phyloP scores from a whole-genome alignment of 2,329 filamentous ascomycete genomes.

The Fusarium torulosum region DNA sequence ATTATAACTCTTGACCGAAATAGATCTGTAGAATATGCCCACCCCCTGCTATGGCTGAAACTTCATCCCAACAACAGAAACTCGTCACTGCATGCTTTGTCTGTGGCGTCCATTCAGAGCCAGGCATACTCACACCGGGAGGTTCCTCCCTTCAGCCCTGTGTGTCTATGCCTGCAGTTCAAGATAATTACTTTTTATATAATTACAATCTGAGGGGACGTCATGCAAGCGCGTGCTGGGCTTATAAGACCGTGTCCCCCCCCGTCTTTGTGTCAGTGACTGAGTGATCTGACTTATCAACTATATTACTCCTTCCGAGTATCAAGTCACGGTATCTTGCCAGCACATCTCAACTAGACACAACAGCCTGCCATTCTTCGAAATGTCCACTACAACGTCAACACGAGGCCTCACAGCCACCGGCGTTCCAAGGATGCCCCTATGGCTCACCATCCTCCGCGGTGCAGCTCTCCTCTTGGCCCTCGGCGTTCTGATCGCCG shows the following conservation, averaged over 20 bases:
- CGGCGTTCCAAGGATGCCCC: slow-evolving; percentile 55
- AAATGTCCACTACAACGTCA: slow-evolving; percentile 29
- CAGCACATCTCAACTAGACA: neutral
- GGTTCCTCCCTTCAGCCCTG: slow-evolving; percentile 33
- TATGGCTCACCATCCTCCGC: slow-evolving; percentile 55
- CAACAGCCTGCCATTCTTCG: neutral
- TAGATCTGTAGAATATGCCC: too few species aligned
- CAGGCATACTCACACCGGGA: neutral
- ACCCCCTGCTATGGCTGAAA: neutral
- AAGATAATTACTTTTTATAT: slow-evolving; percentile 1
- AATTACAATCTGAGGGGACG: neutral
- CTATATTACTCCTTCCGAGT: neutral
- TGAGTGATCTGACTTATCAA: neutral
- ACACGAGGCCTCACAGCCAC: slow-evolving; percentile 52
- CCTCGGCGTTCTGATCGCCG: slow-evolving; percentile 55
- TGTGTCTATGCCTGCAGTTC: neutral
- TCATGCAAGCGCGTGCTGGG: neutral
- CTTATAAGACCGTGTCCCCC: neutral
- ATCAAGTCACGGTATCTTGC: neutral
- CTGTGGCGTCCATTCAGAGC: neutral
- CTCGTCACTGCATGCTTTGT: neutral
- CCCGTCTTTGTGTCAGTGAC: neutral
- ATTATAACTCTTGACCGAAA: too few species aligned
- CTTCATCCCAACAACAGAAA: neutral
- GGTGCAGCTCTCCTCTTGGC: slow-evolving; percentile 56